Percentiles rank a stretch among this genome's conserved stretches.
phyloP scores from a whole-genome alignment of 2,329 filamentous ascomycete genomes.

The Xylaria polymorpha region DNA sequence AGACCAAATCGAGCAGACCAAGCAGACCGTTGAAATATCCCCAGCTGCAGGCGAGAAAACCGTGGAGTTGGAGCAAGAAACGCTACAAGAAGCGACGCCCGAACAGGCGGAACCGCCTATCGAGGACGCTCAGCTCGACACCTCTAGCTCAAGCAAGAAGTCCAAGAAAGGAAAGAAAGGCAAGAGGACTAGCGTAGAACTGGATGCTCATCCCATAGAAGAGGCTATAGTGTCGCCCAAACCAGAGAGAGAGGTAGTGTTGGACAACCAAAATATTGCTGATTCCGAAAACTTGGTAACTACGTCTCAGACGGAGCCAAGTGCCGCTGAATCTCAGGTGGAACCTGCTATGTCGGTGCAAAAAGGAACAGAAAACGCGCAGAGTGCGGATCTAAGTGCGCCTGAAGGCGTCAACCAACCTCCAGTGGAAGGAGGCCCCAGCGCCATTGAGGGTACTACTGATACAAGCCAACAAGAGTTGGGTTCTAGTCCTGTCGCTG shows the following conservation, averaged over 20 bases:
- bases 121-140: constrained; percentile 32
- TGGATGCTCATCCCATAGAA: constrained; percentile 3
- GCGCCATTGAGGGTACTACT: constrained; percentile 21
- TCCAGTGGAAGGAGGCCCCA: constrained; percentile 19
- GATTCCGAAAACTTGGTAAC: constrained; percentile 24
- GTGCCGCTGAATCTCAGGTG: constrained; percentile 26
- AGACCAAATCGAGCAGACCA: constrained; percentile 12
- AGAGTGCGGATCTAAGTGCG: constrained; percentile 29
- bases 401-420: constrained; percentile 28
- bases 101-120: constrained; percentile 21
- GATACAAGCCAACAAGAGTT: constrained; percentile 26
- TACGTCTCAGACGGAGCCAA: constrained; percentile 31
- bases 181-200: constrained; percentile 26
- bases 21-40: constrained; percentile 8
- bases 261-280: constrained; percentile 4
- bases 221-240: constrained; percentile 12
- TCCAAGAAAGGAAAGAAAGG: constrained; percentile 44
- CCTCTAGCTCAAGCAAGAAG: constrained; percentile 40
- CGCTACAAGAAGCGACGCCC: constrained; percentile 21
- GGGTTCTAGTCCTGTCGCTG: constrained; percentile 4
- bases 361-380: constrained; percentile 36
- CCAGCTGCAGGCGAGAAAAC: constrained; percentile 19
- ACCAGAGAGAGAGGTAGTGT: constrained; percentile 26
- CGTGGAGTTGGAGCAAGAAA: constrained; percentile 20
- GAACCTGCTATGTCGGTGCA: constrained; percentile 38